Evolutionary conservation across 805 yeast species (phyloP).

Genomic region (Wickerhamiella nectarea): DNA sequence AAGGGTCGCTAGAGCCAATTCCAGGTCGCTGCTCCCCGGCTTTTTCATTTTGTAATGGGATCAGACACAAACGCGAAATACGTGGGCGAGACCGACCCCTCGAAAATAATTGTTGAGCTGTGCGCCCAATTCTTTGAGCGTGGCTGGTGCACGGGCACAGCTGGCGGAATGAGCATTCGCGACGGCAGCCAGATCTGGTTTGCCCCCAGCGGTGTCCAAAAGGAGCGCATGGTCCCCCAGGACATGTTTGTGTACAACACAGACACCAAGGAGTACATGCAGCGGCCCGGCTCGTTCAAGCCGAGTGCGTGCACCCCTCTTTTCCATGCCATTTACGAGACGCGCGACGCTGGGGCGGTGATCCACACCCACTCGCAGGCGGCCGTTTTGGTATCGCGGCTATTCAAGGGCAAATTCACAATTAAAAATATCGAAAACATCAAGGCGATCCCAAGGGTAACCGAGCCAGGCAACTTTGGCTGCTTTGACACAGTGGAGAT

Average conservation of each 20-base stretch:
- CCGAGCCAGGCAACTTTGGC: slow-evolving; percentile 53
- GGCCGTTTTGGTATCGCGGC: slow-evolving; percentile 67
- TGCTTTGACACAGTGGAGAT: slow-evolving; percentile 63
- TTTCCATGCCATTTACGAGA: slow-evolving; percentile 55
- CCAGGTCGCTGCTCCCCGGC: neutral
- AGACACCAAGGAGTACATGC: slow-evolving; percentile 37
- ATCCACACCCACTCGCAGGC: slow-evolving; percentile 88
- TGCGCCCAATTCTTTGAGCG: slow-evolving; percentile 64
- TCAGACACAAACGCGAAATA: slow-evolving; percentile 19
- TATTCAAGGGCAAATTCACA: slow-evolving; percentile 56
- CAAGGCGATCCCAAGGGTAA: slow-evolving; percentile 70
- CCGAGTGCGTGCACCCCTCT: slow-evolving; percentile 94
- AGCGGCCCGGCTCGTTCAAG: slow-evolving; percentile 53
- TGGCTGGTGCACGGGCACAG: slow-evolving; percentile 93
- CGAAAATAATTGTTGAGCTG: slow-evolving; percentile 68
- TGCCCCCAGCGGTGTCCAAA: slow-evolving; percentile 95
- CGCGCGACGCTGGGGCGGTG: slow-evolving; percentile 75
- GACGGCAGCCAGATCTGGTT: slow-evolving; percentile 45
- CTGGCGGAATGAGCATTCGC: slow-evolving; percentile 81
- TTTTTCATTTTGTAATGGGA: slow-evolving; percentile 14
- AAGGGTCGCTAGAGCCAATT: neutral
- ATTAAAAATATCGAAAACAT: slow-evolving; percentile 81
- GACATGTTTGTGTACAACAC: slow-evolving; percentile 67
- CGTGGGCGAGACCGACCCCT: slow-evolving; percentile 56
- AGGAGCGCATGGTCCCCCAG: slow-evolving; percentile 69